Evolutionary conservation across 306 rosid genomes (phyloP).

Genomic region (Vachellia pachyceras): DNA sequence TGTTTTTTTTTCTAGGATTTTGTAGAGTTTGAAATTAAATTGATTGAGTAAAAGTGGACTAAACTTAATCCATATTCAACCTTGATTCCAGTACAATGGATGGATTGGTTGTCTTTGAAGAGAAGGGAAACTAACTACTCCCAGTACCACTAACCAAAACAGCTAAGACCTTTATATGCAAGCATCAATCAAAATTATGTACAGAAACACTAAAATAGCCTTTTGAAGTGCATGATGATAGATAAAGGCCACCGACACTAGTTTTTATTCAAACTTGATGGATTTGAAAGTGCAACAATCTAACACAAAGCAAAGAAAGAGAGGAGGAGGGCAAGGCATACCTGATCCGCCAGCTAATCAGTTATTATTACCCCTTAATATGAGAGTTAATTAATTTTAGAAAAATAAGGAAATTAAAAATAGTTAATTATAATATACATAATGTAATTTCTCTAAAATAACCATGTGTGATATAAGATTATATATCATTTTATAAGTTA

Average conservation of each 20-base stretch:
- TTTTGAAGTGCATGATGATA: slow-evolving; percentile 9
- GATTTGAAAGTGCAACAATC: slow-evolving; percentile 39
- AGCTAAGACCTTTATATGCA: slow-evolving; percentile 43
- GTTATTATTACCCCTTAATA: neutral
- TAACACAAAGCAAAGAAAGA: slow-evolving; percentile 32
- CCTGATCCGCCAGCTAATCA: slow-evolving; percentile 86
- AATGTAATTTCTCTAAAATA: too few species aligned
- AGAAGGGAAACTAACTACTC: slow-evolving; percentile 34
- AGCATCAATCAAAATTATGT: slow-evolving; percentile 28
- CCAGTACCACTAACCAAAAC: slow-evolving; percentile 39
- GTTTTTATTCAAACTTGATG: slow-evolving; percentile 44
- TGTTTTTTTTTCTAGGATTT: too few species aligned
- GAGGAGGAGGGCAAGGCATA: slow-evolving; percentile 59
- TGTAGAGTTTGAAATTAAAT: too few species aligned
- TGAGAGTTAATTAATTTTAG: too few species aligned
- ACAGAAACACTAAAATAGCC: neutral
- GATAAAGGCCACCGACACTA: slow-evolving; percentile 60
- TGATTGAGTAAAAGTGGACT: too few species aligned
- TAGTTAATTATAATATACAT: too few species aligned
- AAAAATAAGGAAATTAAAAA: too few species aligned
- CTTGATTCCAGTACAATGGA: too few species aligned
- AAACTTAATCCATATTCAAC: too few species aligned
- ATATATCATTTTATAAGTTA: too few species aligned
- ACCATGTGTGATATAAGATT: too few species aligned
- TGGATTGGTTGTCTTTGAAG: neutral